Evolutionary conservation across 2,329 filamentous ascomycete genomes (phyloP).

Genomic region (Teratosphaeria destructans): DNA sequence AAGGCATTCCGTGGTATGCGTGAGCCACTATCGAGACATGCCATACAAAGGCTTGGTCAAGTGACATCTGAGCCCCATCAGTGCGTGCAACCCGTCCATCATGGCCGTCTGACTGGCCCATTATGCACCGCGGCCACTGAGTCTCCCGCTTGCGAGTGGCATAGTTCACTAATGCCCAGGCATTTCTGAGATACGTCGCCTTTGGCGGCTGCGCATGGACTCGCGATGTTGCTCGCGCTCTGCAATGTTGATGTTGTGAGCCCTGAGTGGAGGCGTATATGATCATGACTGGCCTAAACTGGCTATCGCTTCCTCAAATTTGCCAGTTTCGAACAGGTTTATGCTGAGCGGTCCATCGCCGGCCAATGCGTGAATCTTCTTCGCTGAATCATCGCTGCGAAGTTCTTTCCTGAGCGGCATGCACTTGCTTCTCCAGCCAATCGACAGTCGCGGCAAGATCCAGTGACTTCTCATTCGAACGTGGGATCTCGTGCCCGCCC

Average conservation of each 20-base stretch:
- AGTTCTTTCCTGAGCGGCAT: neutral
- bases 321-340: neutral
- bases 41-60: neutral
- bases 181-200: no score
- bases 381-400: neutral
- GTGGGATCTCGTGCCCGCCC: neutral
- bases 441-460: neutral
- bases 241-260: no score
- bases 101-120: neutral
- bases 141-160: neutral
- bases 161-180: no score
- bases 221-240: no score
- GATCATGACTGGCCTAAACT: no score
- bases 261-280: no score
- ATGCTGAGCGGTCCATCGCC: neutral
- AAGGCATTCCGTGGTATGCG: neutral
- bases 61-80: neutral
- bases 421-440: neutral
- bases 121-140: neutral
- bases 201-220: no score
- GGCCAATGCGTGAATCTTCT: neutral
- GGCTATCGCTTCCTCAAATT: neutral
- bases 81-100: neutral
- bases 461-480: neutral
- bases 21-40: neutral